Evolutionary conservation across 1,139 yeast species (phyloP).

Genomic region (Candida smagusa): DNA sequence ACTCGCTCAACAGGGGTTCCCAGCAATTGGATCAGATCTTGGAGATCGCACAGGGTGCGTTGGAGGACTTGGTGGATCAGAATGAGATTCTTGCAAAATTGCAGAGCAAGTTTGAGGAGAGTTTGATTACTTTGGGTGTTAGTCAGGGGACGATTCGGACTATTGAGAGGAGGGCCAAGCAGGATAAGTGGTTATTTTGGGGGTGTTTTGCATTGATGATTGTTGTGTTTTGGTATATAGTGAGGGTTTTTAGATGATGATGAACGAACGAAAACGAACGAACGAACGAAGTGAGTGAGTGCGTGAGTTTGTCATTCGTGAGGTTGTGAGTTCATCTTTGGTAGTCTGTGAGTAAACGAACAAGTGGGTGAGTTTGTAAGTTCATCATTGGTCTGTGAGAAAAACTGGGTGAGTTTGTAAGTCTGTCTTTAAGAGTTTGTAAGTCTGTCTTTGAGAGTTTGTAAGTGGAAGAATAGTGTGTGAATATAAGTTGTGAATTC

Average conservation of each 20-base stretch:
- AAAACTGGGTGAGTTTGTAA: too few relatives aligned
- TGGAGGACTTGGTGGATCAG: conserved; percentile 85
- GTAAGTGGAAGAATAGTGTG: too few relatives aligned
- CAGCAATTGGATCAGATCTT: conserved; percentile 84
- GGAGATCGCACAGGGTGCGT: conserved; percentile 83
- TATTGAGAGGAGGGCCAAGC: conserved; percentile 80
- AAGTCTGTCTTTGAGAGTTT: too few relatives aligned
- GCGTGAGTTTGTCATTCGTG: too few relatives aligned
- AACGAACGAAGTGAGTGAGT: not conserved
- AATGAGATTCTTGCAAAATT: conserved; percentile 66
- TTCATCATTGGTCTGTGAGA: too few relatives aligned
- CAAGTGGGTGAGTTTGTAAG: too few relatives aligned
- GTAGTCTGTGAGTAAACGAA: too few relatives aligned
- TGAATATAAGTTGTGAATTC: too few relatives aligned
- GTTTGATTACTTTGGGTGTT: conserved; percentile 80
- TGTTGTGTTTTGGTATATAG: conserved; percentile 65
- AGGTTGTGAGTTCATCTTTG: too few relatives aligned
- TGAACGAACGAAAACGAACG: not conserved
- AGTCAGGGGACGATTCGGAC: conserved; percentile 80
- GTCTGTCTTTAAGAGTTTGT: too few relatives aligned
- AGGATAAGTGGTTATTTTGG: conserved; percentile 88
- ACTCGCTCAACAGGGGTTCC: conserved; percentile 65
- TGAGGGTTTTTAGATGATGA: conserved; percentile 52
- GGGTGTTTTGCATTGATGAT: conserved; percentile 65
- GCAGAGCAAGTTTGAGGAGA: conserved; percentile 62